A percentile compares a stretch with the other conserved stretches of the same genome.
These are phyloP conservation scores for Eimeria acervulina DNA, from an alignment of 169 alveolate species.

Conservation along the genomic window DNA sequence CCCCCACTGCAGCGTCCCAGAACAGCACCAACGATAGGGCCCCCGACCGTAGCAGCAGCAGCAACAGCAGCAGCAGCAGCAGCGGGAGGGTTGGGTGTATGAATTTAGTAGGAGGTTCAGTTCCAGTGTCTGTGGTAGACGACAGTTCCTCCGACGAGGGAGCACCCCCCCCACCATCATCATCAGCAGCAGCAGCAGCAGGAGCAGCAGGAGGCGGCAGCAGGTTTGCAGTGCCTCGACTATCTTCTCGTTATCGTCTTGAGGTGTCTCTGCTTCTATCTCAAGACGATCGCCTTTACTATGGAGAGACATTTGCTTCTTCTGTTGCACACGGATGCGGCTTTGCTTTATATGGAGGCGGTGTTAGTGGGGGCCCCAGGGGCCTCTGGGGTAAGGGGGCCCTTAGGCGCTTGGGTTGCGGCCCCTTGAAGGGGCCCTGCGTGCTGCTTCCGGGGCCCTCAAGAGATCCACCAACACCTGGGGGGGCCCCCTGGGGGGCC, in stretches of 20 bases:
- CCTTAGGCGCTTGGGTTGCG: constrained; percentile 24
- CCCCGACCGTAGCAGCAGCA: constrained; percentile 3
- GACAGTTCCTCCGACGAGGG: neutral
- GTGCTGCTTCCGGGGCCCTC: constrained; percentile 17
- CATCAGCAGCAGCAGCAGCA: too few relatives aligned
- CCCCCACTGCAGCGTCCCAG: neutral
- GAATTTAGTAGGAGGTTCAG: neutral
- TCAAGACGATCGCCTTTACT: constrained; percentile 44
- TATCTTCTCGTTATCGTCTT: neutral
- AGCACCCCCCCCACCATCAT: too few relatives aligned
- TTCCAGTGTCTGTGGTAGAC: neutral
- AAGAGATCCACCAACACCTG: neutral
- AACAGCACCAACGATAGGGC: neutral
- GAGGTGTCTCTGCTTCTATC: constrained; percentile 37
- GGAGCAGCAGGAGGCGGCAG: too few relatives aligned
- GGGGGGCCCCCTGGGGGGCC: neutral
- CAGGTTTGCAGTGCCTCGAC: neutral
- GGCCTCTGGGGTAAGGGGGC: constrained; percentile 39
- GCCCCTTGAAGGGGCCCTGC: constrained; percentile 11
- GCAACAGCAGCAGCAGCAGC: constrained; percentile 11
- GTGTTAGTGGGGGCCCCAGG: neutral
- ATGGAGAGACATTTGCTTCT: constrained; percentile 69
- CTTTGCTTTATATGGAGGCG: constrained; percentile 65
- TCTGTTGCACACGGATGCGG: constrained; percentile 74
- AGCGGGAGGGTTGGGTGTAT: neutral